Base-by-base conservation (phyloP, 148 eudicot genomes). In the Cornus florida region DNA sequence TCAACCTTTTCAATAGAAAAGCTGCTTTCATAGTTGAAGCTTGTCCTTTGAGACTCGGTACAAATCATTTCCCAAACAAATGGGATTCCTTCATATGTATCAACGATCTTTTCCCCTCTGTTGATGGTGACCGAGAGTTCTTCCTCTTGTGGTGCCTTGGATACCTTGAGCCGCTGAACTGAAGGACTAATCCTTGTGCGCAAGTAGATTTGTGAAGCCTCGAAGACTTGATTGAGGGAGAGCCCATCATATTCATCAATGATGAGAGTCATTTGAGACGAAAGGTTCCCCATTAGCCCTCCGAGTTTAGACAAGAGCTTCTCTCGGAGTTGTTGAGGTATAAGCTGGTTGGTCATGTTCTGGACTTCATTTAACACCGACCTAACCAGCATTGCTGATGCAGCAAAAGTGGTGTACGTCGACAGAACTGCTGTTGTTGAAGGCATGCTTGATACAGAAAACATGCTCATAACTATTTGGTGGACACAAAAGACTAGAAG, bases 261-360 rank as follows among this genome's bases (percentile, higher is more conserved):
- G 74, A 59, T 23, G 13, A 71, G 20, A 38, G 72, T 53, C 75
- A 78, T 78, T 57, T 43, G 69, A 32, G 69, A 33, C 0, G 75
- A 59, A 53, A 11, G 53, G 64, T 60, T 64, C 24, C 76, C 70
- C 5, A 59, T 13, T 10, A 60, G 6, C 35, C 50, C 22, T 68
- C 71, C 83, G 7, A 84, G 41, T 84, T 77, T 83, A n/a, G 75
- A 69, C 1, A 80, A 13, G 53, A 84, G 68, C 28, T 53, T 80
- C 24, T 80, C 80, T 68, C 32, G 81, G 66, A 50, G 74, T 17
- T 75, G 43, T 80, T 75, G 62, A 73, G 86, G 86, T 13, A 64
- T 38, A 38, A 78, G 75, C 39, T 64, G 79, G 33, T 46, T 60
- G 35, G 70, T 35, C 76, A 82, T 14, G 48, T 53, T 73, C 17